These are phyloP conservation scores for Acorus gramineus DNA, from an alignment of 106 monocot species.

Conservation along the genomic window DNA sequence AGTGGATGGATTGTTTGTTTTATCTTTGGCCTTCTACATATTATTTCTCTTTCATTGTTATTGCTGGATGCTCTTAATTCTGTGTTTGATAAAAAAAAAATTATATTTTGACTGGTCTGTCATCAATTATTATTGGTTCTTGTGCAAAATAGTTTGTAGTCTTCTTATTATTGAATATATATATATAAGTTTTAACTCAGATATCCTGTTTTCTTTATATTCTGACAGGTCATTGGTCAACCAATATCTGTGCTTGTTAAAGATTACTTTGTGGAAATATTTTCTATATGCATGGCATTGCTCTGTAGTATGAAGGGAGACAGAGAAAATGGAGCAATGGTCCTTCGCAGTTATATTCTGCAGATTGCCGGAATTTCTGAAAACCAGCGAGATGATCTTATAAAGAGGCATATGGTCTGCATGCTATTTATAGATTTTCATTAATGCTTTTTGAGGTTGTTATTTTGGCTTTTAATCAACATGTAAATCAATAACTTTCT, in stretches of 20 bases:
- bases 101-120: no score
- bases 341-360: slow-evolving; percentile 42
- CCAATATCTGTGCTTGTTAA: slow-evolving; percentile 51
- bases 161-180: no score
- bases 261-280: slow-evolving; percentile 75
- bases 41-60: no score
- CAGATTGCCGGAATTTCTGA: slow-evolving; percentile 72
- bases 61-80: no score
- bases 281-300: slow-evolving; percentile 57
- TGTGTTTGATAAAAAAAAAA: no score
- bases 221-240: slow-evolving; percentile 37
- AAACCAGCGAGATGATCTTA: slow-evolving; percentile 73
- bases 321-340: slow-evolving; percentile 31
- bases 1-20: no score
- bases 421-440: not conserved
- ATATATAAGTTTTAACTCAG: no score
- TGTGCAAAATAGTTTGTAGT: no score
- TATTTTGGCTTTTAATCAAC: not conserved
- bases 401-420: slow-evolving; percentile 75
- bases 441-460: not conserved
- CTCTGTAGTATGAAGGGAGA: slow-evolving; percentile 37
- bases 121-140: no score
- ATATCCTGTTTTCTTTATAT: no score
- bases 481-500: no score
- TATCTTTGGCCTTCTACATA: no score